These are phyloP conservation scores for Cymbopogon flexuosus DNA, from an alignment of 202 grass and related monocot species.

Conservation along the genomic window DNA sequence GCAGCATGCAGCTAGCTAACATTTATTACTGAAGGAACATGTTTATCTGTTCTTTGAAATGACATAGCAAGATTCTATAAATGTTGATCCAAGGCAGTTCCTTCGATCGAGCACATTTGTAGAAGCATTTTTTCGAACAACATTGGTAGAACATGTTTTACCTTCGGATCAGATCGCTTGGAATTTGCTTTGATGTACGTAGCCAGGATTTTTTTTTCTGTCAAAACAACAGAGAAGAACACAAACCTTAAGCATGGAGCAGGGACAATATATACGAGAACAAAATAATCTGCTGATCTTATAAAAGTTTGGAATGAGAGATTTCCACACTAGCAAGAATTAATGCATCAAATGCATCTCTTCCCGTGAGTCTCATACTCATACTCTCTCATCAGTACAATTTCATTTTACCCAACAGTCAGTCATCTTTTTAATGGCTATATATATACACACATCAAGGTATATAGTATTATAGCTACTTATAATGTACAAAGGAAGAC, in stretches of 20 bases:
- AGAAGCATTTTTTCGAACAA: conserved; percentile 27
- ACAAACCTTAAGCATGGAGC: conserved; percentile 19
- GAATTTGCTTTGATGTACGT: conserved; percentile 76
- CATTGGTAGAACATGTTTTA: conserved; percentile 6
- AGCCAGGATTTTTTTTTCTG: conserved; percentile 97
- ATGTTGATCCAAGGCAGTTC: conserved; percentile 5
- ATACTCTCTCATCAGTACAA: background rate
- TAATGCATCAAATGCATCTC: background rate
- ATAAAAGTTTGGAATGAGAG: conserved; percentile 8
- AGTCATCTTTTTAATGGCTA: background rate
- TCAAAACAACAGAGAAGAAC: conserved; percentile 30
- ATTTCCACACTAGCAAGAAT: background rate
- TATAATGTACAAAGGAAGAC: conserved; percentile 8
- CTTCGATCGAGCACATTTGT: conserved; percentile 6
- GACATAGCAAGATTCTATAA: background rate
- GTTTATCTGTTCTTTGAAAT: conserved; percentile 11
- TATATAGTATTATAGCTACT: background rate
- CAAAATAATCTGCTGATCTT: conserved; percentile 24
- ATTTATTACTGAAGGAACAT: conserved; percentile 12
- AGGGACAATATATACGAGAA: background rate
- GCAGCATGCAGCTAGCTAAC: no score
- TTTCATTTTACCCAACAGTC: background rate
- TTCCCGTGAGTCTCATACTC: background rate
- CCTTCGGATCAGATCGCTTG: conserved; percentile 55
- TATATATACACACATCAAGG: conserved; percentile 19